phyloP scores from a whole-genome alignment of 129 eudicot genomes.

The Solidago caesia region DNA sequence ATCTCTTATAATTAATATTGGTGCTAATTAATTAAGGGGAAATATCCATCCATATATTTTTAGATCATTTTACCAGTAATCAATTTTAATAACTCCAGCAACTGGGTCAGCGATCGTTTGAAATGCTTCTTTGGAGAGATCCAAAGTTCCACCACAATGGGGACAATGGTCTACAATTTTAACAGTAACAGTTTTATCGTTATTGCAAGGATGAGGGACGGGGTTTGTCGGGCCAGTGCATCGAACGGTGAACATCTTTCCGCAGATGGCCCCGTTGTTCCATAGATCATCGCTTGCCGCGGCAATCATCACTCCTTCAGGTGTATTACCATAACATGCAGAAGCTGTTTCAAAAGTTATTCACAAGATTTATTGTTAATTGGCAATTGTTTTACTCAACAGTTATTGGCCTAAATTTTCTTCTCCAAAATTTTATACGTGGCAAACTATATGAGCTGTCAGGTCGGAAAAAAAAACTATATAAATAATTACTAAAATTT shows the following conservation, averaged over 20 bases:
- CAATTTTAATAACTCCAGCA: constrained; percentile 46
- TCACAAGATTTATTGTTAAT: not conserved
- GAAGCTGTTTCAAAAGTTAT: constrained; percentile 30
- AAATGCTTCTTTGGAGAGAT: constrained; percentile 56
- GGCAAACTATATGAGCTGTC: too few relatives aligned
- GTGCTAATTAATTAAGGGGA: not conserved
- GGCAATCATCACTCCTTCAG: constrained; percentile 30
- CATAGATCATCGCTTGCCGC: constrained; percentile 41
- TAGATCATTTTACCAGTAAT: constrained; percentile 11
- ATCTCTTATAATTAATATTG: too few relatives aligned
- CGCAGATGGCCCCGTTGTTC: constrained; percentile 38
- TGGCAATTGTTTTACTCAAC: too few relatives aligned
- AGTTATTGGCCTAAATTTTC: too few relatives aligned
- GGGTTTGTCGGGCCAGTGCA: constrained; percentile 46
- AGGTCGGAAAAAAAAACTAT: too few relatives aligned
- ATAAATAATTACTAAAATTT: too few relatives aligned
- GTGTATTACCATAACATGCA: constrained; percentile 39
- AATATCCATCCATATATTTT: not conserved
- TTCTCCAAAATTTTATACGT: too few relatives aligned
- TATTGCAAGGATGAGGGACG: constrained; percentile 38
- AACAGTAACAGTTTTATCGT: constrained; percentile 25
- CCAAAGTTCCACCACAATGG: constrained; percentile 43
- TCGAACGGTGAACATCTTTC: constrained; percentile 25
- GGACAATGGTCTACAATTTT: constrained; percentile 47
- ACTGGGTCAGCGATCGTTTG: constrained; percentile 42